These are phyloP conservation scores for Wickerhamiella kurtzmanii DNA, from an alignment of 805 yeast species.

Conservation along the genomic window DNA sequence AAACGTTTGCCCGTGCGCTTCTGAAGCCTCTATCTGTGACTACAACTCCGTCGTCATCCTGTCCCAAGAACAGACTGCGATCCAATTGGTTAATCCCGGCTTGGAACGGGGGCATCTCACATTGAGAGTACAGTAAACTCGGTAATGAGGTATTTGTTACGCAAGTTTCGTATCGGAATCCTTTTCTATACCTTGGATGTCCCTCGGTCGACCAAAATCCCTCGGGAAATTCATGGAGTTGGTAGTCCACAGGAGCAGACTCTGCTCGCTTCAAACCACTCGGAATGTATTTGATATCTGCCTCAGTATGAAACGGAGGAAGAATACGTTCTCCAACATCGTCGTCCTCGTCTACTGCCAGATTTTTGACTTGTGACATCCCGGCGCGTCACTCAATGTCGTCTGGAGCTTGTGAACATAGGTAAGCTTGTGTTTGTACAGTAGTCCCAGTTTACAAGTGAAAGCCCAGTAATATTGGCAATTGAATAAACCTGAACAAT, in stretches of 20 bases:
- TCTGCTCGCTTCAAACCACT: not conserved
- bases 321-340: not conserved
- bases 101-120: not conserved
- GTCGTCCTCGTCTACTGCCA: not conserved
- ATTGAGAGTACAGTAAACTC: not conserved
- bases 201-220: constrained; percentile 1
- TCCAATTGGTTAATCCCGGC: constrained; percentile 2
- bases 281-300: not conserved
- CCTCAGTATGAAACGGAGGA: not conserved
- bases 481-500: too few species aligned
- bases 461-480: too few species aligned
- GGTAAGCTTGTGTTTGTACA: too few species aligned
- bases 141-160: constrained; percentile 1
- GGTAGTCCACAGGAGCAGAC: not conserved
- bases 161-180: constrained; percentile 3
- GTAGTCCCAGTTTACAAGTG: too few species aligned
- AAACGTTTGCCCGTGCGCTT: constrained; percentile 58
- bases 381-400: too few species aligned
- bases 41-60: not conserved
- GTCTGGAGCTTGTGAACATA: too few species aligned
- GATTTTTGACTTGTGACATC: too few species aligned
- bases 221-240: not conserved
- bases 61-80: not conserved
- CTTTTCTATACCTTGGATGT: constrained; percentile 1
- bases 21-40: constrained; percentile 61